These are phyloP conservation scores for Lunasporangiospora selenospora DNA, from an alignment of 192 early-diverging fungal genomes.

Conservation along the genomic window DNA sequence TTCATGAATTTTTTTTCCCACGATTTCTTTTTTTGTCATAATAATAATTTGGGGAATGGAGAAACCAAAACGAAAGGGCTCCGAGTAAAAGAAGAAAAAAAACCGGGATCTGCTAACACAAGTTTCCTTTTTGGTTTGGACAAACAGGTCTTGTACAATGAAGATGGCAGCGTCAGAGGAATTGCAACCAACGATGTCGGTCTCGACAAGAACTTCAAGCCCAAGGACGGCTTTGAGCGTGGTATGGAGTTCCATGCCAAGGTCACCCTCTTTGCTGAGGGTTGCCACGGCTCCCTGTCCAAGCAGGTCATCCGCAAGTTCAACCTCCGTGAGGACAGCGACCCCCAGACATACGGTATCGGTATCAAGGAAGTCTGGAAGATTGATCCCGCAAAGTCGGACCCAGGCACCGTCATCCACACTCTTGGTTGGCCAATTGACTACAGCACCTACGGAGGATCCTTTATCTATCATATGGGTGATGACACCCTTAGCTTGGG, in stretches of 20 bases:
- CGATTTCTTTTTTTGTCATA: constrained; percentile 1
- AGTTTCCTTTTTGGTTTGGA: neutral
- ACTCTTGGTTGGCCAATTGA: constrained; percentile 93
- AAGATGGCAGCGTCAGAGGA: constrained; percentile 92
- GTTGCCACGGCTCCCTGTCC: constrained; percentile 95
- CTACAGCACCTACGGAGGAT: constrained; percentile 91
- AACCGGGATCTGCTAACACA: neutral
- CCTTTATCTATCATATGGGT: constrained; percentile 96
- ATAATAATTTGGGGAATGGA: neutral
- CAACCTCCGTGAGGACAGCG: constrained; percentile 83
- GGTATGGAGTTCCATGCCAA: constrained; percentile 96
- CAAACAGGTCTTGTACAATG: constrained; percentile 77
- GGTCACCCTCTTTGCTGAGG: constrained; percentile 96
- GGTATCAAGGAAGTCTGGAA: constrained; percentile 99
- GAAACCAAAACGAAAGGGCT: neutral
- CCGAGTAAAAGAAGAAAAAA: neutral
- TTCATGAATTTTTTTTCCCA: constrained; percentile 4
- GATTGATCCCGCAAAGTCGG: constrained; percentile 82
- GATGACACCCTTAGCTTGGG: constrained; percentile 88
- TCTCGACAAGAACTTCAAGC: constrained; percentile 84
- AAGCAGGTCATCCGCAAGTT: constrained; percentile 91
- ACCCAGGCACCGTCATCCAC: constrained; percentile 84
- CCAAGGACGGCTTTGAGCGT: constrained; percentile 90
- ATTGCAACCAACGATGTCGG: constrained; percentile 97
- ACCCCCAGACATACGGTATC: constrained; percentile 94